Evolutionary conservation across 2,329 filamentous ascomycete species (phyloP), one percentile per base, ranked within the genome.

Genomic region (Bipolaris victoriae): DNA sequence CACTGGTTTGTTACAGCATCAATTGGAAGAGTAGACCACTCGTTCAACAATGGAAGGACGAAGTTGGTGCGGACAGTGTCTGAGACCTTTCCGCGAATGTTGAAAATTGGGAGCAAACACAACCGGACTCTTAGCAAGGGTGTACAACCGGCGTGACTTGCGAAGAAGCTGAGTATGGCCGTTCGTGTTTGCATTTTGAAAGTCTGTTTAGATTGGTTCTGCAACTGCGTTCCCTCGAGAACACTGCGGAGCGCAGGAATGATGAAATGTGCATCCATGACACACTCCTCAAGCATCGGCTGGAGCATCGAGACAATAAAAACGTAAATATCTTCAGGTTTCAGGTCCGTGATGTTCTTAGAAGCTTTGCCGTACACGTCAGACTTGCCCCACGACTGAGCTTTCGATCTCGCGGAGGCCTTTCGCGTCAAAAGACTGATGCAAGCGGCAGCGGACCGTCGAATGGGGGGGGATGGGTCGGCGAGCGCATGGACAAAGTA

Each of bases 241-340:
- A 83, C 77, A 31, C 81, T 82, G 58, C 85, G 82, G 5, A 97
- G 74, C 2, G 88, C 83, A 18, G 85, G 84, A 24, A 83, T 79
- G 43, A 97, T 82, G 59, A 95, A 88, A 26, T 84, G 85, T 3
- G 86, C 80, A 70, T 98, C 92, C 64, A 97, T 85, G 3, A 94
- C 83, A 68, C 89, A 96, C 76, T 97, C 95, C 76, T 97, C 93
- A 9, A 97, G 78, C 1, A 84, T 85, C 0, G 91, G 91, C 18
- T 91, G 75, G n/a, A 97, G 77, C 36, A 90, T 82, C 18, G 86
- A 82, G 0, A 95, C 18, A 96, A 76, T 15, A 89, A 18, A 16
- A 78, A 77, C 3, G 78, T 80, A 13, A 11, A 78, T 73, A 35
- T 82, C 63, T 16, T 69, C 76, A 26, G 86, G 87, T 69, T 96